Evolutionary conservation across 1,284 basidiomycete species (phyloP).

Genomic region (Earliella scabrosa): DNA sequence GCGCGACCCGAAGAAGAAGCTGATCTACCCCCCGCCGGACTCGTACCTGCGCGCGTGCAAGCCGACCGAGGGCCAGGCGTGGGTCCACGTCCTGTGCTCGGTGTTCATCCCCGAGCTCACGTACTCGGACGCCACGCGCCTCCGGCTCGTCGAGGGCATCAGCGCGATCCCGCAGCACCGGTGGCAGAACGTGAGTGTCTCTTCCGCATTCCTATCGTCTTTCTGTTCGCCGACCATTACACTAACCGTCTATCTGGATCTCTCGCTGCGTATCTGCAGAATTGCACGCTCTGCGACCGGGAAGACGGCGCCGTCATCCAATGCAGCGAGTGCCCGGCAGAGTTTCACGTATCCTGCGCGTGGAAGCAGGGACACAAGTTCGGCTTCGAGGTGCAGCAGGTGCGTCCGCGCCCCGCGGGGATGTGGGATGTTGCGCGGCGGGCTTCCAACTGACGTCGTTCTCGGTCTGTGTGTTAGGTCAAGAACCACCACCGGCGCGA

Average conservation of each 20-base stretch:
- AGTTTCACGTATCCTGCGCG: slow-evolving; percentile 91
- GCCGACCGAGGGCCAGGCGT: slow-evolving; percentile 92
- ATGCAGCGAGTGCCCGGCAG: slow-evolving; percentile 81
- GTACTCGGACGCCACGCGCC: slow-evolving; percentile 73
- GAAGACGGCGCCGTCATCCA: slow-evolving; percentile 80
- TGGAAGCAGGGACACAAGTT: slow-evolving; percentile 84
- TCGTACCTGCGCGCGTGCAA: slow-evolving; percentile 86
- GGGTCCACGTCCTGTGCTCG: slow-evolving; percentile 91
- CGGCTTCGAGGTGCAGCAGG: slow-evolving; percentile 89
- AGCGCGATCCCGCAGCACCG: slow-evolving; percentile 70
- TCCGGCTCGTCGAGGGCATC: slow-evolving; percentile 88
- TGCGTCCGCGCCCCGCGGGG: too few relatives aligned
- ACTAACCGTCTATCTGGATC: too few relatives aligned
- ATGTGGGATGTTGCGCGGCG: too few relatives aligned
- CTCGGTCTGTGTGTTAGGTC: too few relatives aligned
- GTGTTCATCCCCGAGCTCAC: slow-evolving; percentile 85
- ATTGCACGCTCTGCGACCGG: slow-evolving; percentile 66
- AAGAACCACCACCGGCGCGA: slow-evolving; percentile 76
- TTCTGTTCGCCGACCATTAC: too few relatives aligned
- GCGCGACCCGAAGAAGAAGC: slow-evolving; percentile 52
- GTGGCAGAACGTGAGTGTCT: slow-evolving; percentile 64
- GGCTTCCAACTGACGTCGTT: too few relatives aligned
- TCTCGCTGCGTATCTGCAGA: too few relatives aligned
- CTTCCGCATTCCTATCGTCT: too few relatives aligned
- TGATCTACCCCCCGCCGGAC: slow-evolving; percentile 51